Evolutionary conservation across 352 stramenopile species (phyloP).

Genomic region (Pythium volutum): DNA sequence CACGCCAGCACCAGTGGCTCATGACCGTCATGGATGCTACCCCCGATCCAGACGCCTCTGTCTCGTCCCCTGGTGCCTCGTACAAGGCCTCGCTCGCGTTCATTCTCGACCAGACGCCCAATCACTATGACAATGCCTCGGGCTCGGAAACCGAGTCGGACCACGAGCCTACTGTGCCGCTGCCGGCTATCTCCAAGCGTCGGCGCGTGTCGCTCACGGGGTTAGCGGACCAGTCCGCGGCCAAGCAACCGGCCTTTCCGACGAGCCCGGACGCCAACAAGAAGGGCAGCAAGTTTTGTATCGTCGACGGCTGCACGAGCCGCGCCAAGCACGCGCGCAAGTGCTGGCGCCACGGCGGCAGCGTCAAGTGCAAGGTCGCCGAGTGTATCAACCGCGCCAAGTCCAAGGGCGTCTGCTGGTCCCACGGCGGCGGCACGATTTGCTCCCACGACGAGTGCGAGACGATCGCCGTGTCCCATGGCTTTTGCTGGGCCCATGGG

Average conservation of each 20-base stretch:
- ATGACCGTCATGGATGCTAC: conserved; percentile 10
- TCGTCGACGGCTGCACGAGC: conserved; percentile 50
- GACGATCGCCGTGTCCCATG: conserved; percentile 23
- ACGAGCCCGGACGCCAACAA: conserved; percentile 22
- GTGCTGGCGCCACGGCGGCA: conserved; percentile 63
- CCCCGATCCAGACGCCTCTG: too few species aligned
- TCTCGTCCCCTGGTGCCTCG: not conserved
- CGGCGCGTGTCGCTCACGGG: conserved; percentile 9
- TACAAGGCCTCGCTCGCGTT: conserved; percentile 21
- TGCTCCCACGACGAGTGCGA: conserved; percentile 13
- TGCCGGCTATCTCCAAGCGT: conserved; percentile 6
- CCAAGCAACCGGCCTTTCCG: not conserved
- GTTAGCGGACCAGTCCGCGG: not conserved
- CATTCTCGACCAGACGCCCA: conserved; percentile 7
- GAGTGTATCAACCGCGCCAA: conserved; percentile 68
- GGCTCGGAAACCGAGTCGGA: conserved; percentile 24
- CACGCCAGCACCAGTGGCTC: conserved; percentile 4
- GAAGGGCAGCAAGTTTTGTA: conserved; percentile 61
- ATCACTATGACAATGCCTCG: not conserved
- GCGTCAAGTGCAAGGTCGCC: conserved; percentile 50
- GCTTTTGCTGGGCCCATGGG: conserved; percentile 30
- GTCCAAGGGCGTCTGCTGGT: conserved; percentile 65
- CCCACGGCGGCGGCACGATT: conserved; percentile 24
- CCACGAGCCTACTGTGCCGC: not conserved
- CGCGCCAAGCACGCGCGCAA: conserved; percentile 54